phyloP scores from a whole-genome alignment of 2,329 filamentous ascomycete species.

The Monosporascus sp. region DNA sequence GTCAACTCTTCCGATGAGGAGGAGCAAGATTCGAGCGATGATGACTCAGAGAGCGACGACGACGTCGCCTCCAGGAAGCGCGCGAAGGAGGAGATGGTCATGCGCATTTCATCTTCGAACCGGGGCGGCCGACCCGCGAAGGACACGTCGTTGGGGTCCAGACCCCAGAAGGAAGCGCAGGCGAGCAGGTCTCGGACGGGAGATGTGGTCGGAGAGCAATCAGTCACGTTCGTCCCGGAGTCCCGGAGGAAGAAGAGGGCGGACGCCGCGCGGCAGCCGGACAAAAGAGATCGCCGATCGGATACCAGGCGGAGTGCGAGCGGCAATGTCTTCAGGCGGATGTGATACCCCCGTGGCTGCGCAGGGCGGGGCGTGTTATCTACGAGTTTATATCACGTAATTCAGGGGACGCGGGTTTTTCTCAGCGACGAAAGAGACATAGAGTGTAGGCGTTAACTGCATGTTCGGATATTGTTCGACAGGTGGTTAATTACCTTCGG shows the following conservation, averaged over 20 bases:
- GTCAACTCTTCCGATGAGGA: constrained; percentile 41
- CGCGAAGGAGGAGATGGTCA: constrained; percentile 38
- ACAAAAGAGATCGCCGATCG: constrained; percentile 20
- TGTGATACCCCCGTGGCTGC: constrained; percentile 29
- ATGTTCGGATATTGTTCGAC: no score
- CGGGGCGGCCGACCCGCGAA: constrained; percentile 52
- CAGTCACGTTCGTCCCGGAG: constrained; percentile 68
- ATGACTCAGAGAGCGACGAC: constrained; percentile 29
- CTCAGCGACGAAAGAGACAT: no score
- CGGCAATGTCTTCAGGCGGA: constrained; percentile 59
- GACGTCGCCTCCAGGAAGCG: constrained; percentile 21
- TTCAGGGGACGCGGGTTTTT: no score
- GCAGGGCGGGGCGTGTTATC: no score
- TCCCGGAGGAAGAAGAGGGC: constrained; percentile 41
- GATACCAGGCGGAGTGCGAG: constrained; percentile 64
- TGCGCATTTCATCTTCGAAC: constrained; percentile 65
- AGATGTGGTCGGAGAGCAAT: constrained; percentile 56
- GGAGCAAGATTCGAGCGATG: constrained; percentile 33
- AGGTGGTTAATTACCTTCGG: no score
- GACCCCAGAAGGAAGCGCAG: constrained; percentile 45
- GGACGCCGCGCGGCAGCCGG: constrained; percentile 12
- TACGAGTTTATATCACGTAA: no score
- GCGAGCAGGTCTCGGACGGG: constrained; percentile 37
- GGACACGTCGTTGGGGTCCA: constrained; percentile 53
- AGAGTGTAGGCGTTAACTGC: no score